Conservation (phyloP, 164 flowering plant species). For the Aristolochia californica region DNA sequence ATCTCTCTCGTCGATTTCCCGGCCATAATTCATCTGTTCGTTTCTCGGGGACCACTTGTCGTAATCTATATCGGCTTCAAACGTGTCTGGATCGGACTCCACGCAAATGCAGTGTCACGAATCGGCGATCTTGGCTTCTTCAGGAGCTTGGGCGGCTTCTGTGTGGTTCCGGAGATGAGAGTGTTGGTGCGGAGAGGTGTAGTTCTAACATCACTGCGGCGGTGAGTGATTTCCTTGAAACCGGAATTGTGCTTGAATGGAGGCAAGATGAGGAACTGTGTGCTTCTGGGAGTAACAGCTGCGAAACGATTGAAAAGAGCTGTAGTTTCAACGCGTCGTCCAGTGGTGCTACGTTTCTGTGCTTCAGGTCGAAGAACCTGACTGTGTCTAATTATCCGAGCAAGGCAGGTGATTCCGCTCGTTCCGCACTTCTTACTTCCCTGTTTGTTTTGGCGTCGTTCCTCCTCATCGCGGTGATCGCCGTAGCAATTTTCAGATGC, state of each 20-base stretch:
- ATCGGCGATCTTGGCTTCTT: slow-evolving; percentile 32
- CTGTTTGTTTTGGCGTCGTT: slow-evolving; percentile 21
- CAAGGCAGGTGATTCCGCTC: slow-evolving; percentile 14
- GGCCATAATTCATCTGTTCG: slow-evolving; percentile 42
- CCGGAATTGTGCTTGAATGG: slow-evolving; percentile 44
- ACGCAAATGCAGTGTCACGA: too few species aligned
- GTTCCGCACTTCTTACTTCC: neutral
- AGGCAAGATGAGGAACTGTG: slow-evolving; percentile 33
- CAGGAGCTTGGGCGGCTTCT: slow-evolving; percentile 31
- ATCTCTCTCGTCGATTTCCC: slow-evolving; percentile 4
- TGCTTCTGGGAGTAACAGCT: slow-evolving; percentile 34
- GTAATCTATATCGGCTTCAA: slow-evolving; percentile 32
- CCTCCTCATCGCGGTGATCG: slow-evolving; percentile 16
- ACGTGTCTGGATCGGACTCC: too few species aligned
- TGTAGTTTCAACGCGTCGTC: slow-evolving; percentile 70
- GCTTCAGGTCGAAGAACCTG: slow-evolving; percentile 19
- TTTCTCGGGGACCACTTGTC: slow-evolving; percentile 46
- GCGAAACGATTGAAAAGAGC: slow-evolving; percentile 23
- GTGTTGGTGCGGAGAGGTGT: neutral
- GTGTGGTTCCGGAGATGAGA: slow-evolving; percentile 28
- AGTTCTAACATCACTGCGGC: neutral
- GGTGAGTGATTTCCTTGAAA: slow-evolving; percentile 10
- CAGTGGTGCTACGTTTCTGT: slow-evolving; percentile 35
- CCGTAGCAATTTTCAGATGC: slow-evolving; percentile 18
- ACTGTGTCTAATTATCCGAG: neutral